Percentiles rank a stretch among this genome's conserved stretches.
These are phyloP conservation scores for Colletotrichum liaoningense DNA, from an alignment of 2,329 filamentous ascomycete genomes.

Conservation along the genomic window DNA sequence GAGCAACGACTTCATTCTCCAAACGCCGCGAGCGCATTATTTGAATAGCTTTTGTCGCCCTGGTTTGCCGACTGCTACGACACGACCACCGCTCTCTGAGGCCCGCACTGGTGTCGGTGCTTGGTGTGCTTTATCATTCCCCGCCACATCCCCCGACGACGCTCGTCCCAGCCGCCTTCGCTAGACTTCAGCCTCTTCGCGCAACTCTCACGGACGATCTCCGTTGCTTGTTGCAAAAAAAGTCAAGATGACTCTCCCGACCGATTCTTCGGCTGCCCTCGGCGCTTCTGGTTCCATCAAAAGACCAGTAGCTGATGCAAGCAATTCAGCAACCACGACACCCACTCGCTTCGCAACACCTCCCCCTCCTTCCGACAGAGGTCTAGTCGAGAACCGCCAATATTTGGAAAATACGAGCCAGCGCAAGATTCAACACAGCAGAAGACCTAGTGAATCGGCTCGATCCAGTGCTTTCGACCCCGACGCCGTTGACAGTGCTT, in stretches of 20 bases:
- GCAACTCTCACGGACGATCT: conserved; percentile 36
- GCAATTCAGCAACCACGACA: conserved; percentile 46
- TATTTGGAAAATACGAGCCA: conserved; percentile 50
- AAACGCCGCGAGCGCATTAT: neutral
- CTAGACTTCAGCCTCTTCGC: conserved; percentile 8
- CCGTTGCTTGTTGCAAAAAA: conserved; percentile 26
- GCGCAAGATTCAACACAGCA: conserved; percentile 47
- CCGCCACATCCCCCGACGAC: conserved; percentile 22
- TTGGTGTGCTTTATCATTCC: conserved; percentile 5
- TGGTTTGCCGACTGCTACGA: neutral
- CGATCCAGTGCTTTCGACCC: conserved; percentile 57
- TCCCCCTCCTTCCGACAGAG: conserved; percentile 56
- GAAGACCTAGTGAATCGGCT: conserved; percentile 49
- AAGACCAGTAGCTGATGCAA: conserved; percentile 47
- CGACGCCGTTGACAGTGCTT: conserved; percentile 61
- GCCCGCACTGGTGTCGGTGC: conserved; percentile 13
- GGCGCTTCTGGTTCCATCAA: conserved; percentile 43
- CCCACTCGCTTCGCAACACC: conserved; percentile 56
- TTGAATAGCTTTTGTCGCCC: neutral
- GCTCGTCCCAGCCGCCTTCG: conserved; percentile 21
- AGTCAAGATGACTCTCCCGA: conserved; percentile 48
- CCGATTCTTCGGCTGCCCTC: conserved; percentile 41
- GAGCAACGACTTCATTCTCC: neutral
- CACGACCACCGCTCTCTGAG: neutral
- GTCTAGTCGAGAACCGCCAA: conserved; percentile 54